Evolutionary conservation across 768 basidiomycete species (phyloP).

Genomic region (Candolleomyces eurysporus): DNA sequence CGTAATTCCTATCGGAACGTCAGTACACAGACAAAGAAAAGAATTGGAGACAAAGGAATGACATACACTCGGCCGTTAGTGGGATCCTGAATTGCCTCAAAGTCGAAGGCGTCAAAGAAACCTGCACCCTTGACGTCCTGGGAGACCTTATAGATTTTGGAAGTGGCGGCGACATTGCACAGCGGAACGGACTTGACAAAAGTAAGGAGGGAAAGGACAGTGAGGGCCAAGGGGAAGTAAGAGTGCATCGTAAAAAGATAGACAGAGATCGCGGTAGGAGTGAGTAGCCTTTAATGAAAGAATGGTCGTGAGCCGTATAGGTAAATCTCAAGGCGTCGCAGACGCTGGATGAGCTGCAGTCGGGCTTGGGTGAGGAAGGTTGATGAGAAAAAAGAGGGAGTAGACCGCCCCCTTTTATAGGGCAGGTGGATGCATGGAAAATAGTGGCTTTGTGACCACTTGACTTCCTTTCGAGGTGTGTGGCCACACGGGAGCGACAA

Average conservation of each 20-base stretch:
- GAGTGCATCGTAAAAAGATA: not conserved
- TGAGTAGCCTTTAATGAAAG: not conserved
- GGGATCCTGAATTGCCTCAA: constrained; percentile 52
- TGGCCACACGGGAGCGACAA: too few species aligned
- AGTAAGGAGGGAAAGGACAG: not conserved
- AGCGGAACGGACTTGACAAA: not conserved
- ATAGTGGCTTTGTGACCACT: too few species aligned
- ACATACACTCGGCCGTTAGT: constrained; percentile 63
- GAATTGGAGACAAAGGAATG: not conserved
- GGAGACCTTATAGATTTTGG: constrained; percentile 32
- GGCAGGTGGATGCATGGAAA: too few species aligned
- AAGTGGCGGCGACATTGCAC: constrained; percentile 21
- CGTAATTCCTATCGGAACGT: constrained; percentile 35
- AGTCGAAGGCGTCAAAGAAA: constrained; percentile 50
- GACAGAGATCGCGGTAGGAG: not conserved
- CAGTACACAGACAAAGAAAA: not conserved
- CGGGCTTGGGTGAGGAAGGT: too few species aligned
- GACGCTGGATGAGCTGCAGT: not conserved
- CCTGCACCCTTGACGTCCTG: constrained; percentile 42
- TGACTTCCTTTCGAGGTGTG: too few species aligned
- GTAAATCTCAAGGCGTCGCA: not conserved
- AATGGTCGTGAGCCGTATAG: not conserved
- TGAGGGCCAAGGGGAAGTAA: not conserved
- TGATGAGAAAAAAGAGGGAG: too few species aligned
- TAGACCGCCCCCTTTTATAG: too few species aligned